Percentiles rank a stretch among this genome's conserved stretches.
These are phyloP conservation scores for Dendryphion nanum DNA, from an alignment of 2,329 filamentous ascomycete species.

Conservation along the genomic window DNA sequence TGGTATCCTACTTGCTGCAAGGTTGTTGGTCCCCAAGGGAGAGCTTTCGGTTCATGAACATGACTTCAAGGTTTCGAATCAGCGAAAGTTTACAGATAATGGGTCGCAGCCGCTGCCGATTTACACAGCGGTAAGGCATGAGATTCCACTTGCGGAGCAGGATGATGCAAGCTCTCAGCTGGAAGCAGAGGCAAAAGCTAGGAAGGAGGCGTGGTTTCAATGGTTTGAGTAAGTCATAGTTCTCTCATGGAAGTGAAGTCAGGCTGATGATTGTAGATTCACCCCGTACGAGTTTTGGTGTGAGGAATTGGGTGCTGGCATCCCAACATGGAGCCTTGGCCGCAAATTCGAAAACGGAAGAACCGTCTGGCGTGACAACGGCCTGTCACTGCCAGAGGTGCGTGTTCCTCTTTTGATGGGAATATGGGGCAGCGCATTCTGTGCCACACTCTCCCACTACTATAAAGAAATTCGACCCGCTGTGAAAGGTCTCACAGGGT, in stretches of 20 bases:
- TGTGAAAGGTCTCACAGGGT: slow-evolving; percentile 70
- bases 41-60: slow-evolving; percentile 72
- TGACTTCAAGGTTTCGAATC: slow-evolving; percentile 90
- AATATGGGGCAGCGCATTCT: slow-evolving; percentile 96
- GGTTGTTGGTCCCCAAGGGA: slow-evolving; percentile 81
- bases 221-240: slow-evolving; percentile 76
- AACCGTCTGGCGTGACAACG: slow-evolving; percentile 61
- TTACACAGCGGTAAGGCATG: slow-evolving; percentile 92
- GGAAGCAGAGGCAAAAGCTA: slow-evolving; percentile 46
- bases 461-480: slow-evolving; percentile 90
- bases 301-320: slow-evolving; percentile 86
- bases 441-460: slow-evolving; percentile 92
- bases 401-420: slow-evolving; percentile 83
- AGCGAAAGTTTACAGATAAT: slow-evolving; percentile 70
- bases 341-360: slow-evolving; percentile 73
- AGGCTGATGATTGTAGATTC: slow-evolving; percentile 22
- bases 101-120: slow-evolving; percentile 88
- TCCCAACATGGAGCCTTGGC: slow-evolving; percentile 91
- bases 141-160: slow-evolving; percentile 71
- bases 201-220: slow-evolving; percentile 83
- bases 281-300: slow-evolving; percentile 95
- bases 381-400: slow-evolving; percentile 76
- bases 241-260: background rate
- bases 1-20: slow-evolving; percentile 78
- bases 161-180: slow-evolving; percentile 33